Conservation (phyloP, 1,139 yeast genomes). For the Groenewaldozyma auringiensis region DNA sequence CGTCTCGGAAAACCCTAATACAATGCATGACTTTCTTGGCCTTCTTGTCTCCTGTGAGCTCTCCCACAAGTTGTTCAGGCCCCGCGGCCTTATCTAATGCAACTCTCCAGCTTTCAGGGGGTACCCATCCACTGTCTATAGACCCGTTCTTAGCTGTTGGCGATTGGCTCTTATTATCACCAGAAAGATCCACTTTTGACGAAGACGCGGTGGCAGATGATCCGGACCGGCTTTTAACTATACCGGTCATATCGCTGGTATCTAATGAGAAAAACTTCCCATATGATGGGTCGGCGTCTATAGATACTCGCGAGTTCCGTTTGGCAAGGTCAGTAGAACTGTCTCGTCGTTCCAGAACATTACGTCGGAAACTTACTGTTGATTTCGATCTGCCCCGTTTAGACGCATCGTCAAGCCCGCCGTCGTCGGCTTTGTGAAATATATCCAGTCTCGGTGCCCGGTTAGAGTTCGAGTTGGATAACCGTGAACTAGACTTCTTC, state of each 20-base stretch:
- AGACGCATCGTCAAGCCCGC: conserved; percentile 4
- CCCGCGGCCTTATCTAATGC: conserved; percentile 24
- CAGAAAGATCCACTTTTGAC: background rate
- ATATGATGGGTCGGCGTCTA: background rate
- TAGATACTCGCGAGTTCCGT: background rate
- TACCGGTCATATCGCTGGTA: conserved; percentile 2
- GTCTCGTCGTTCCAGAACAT: background rate
- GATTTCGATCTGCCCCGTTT: conserved; percentile 7
- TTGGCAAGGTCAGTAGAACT: background rate
- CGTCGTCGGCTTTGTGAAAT: background rate
- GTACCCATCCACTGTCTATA: conserved; percentile 40
- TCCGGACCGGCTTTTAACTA: background rate
- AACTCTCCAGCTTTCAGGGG: conserved; percentile 80
- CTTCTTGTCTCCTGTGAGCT: conserved; percentile 10
- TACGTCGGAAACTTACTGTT: background rate
- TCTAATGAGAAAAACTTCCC: conserved; percentile 2
- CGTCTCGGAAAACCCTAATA: conserved; percentile 67
- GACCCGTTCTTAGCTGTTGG: background rate
- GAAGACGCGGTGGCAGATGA: background rate
- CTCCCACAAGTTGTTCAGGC: background rate
- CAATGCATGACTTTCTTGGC: conserved; percentile 31
- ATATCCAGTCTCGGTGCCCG: no score
- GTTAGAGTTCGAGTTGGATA: background rate
- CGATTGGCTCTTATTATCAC: background rate
- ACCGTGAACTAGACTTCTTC: conserved; percentile 1